Base-by-base conservation (phyloP, 805 yeast genomes). In the Hanseniaspora meyeri region DNA sequence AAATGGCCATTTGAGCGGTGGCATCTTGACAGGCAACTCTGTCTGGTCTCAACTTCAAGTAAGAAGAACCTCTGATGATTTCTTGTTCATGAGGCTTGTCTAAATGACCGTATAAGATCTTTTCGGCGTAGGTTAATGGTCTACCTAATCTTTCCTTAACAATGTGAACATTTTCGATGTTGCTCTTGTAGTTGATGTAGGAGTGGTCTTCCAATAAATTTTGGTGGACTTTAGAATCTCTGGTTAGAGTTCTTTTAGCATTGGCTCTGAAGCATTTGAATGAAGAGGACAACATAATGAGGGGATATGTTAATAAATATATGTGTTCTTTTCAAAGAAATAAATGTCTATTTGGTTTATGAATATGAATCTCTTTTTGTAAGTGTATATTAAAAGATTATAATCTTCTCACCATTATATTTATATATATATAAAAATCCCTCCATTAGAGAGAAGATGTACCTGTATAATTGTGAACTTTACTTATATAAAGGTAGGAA, bases 1-100 rank as follows among this genome's bases (percentile, higher is more conserved):
- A 77, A 64, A 90, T 80, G 57, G 97, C 96, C 97, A 90, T 90
- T 77, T 90, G 97, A 58, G 97, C 97, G 58, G 96, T 88, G 58
- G 97, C 97, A 77, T 90, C 97, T 77, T 90, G 97, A 85, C 95
- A 89, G 51, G 97, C 97, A 60, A 91, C 97, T 72, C 97, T 82
- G 72, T 90, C 97, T 57, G 97, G 97, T 74, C 95, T 84, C 70
- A 91, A 79, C 75, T 91, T 91, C 72, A 90, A 79, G 75, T 91
- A 91, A 51, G 93, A 84, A 58, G 81, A 79, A 69, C 97, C 97
- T 71, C 97, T 84, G 72, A 74, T 79, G 64, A 85, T 81, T 62
- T 85, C 83, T 73, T 88, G 88, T 63, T 80, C 89, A 65, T 85
- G 90, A 60, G 97, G 97, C 67, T 91, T 81, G 68, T 86, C 96